These are phyloP conservation scores for Lichtheimia ramosa DNA, from an alignment of 371 early-diverging fungal genomes.

Conservation along the genomic window DNA sequence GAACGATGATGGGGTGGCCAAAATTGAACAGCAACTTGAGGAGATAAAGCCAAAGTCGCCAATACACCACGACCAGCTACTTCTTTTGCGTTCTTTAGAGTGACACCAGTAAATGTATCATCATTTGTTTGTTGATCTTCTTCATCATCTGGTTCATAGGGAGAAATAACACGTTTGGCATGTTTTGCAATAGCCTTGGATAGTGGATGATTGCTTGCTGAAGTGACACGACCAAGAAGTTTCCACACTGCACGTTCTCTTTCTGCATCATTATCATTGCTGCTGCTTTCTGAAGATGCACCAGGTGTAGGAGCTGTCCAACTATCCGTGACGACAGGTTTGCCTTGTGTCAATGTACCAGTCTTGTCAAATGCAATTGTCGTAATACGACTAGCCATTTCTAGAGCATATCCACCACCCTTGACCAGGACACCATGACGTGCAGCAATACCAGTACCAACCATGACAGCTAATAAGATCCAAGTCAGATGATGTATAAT, in stretches of 20 bases:
- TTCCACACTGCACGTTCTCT: conserved; percentile 34
- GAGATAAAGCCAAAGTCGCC: conserved; percentile 42
- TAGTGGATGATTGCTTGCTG: conserved; percentile 45
- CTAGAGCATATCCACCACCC: conserved; percentile 51
- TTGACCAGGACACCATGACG: conserved; percentile 60
- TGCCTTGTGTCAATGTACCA: conserved; percentile 77
- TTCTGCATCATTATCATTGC: background rate
- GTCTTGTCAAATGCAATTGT: conserved; percentile 94
- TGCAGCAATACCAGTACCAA: conserved; percentile 89
- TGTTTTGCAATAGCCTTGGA: conserved; percentile 45
- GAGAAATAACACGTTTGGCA: conserved; percentile 20
- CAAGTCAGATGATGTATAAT: no score
- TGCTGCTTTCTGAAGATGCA: background rate
- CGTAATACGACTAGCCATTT: conserved; percentile 85
- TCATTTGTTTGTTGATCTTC: conserved; percentile 9
- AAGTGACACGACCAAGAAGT: conserved; percentile 44
- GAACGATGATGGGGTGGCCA: conserved; percentile 17
- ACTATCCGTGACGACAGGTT: conserved; percentile 51
- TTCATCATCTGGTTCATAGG: conserved; percentile 6
- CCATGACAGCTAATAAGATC: conserved; percentile 70
- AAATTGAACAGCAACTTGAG: conserved; percentile 14
- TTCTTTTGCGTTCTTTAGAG: conserved; percentile 59
- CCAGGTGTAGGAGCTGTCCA: conserved; percentile 22
- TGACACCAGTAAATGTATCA: conserved; percentile 50
- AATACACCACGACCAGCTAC: conserved; percentile 68